Percentiles rank a stretch among this genome's conserved stretches.
These are phyloP conservation scores for Pseudocercospora fijiensis DNA, from an alignment of 2,329 filamentous ascomycete genomes.

Conservation along the genomic window DNA sequence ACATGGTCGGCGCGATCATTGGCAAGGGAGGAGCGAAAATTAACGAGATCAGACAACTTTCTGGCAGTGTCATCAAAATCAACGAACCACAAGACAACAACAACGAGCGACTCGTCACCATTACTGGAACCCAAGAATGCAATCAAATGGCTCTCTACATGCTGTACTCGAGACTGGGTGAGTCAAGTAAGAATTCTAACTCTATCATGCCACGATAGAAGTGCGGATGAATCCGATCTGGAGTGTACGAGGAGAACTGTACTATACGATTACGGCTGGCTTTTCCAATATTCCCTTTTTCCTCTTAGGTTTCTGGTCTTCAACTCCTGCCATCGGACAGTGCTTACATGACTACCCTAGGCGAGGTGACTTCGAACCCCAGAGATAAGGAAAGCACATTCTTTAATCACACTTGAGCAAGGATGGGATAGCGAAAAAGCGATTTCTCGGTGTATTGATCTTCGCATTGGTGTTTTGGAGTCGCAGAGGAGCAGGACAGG, in stretches of 20 bases:
- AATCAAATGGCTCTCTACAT: slow-evolving; percentile 99
- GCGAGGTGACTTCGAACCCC: background rate
- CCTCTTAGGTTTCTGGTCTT: background rate
- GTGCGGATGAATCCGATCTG: background rate
- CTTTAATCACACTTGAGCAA: background rate
- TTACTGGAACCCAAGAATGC: slow-evolving; percentile 95
- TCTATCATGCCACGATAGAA: slow-evolving; percentile 37
- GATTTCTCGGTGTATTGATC: background rate
- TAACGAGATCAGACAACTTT: slow-evolving; percentile 96
- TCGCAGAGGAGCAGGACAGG: slow-evolving; percentile 1
- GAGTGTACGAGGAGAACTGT: slow-evolving; percentile 2
- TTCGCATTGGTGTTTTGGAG: background rate
- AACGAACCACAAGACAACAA: slow-evolving; percentile 99
- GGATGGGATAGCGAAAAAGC: background rate
- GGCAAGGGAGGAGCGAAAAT: slow-evolving; percentile 98
- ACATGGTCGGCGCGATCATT: slow-evolving; percentile 99
- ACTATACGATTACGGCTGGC: slow-evolving; percentile 8
- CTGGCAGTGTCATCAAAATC: slow-evolving; percentile 98
- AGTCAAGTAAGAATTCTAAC: slow-evolving; percentile 48
- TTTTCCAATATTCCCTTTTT: background rate
- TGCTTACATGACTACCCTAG: slow-evolving; percentile 2
- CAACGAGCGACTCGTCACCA: slow-evolving; percentile 95
- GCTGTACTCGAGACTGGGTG: slow-evolving; percentile 95
- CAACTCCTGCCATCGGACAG: background rate
- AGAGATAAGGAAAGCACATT: background rate